A percentile compares a stretch with the other conserved stretches of the same genome.
phyloP scores from a whole-genome alignment of 2,329 filamentous ascomycete genomes.

The Penicillium sp. region DNA sequence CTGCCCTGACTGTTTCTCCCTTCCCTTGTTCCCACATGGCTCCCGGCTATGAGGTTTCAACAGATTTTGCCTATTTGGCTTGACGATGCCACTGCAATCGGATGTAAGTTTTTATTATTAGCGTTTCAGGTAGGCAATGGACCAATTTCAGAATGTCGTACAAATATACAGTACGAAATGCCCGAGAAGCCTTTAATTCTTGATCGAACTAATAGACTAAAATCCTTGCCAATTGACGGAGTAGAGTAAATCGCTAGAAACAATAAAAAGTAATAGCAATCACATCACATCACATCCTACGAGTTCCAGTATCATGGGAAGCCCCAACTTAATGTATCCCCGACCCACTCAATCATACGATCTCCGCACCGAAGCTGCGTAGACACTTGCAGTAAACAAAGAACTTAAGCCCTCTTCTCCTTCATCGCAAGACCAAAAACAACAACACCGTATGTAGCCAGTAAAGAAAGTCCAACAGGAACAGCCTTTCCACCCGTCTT shows the following conservation, averaged over 20 bases:
- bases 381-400: neutral
- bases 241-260: neutral
- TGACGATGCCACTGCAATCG: conserved; percentile 10
- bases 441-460: conserved; percentile 76
- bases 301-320: too few relatives aligned
- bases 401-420: conserved; percentile 28
- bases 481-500: conserved; percentile 76
- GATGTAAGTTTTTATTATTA: conserved; percentile 21
- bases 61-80: neutral
- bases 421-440: conserved; percentile 73
- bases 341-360: neutral
- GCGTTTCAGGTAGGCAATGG: conserved; percentile 16
- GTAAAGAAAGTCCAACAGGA: conserved; percentile 72
- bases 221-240: neutral
- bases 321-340: too few relatives aligned
- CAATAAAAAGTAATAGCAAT: neutral
- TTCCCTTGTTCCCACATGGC: neutral
- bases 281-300: neutral
- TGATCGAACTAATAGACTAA: neutral
- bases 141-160: neutral
- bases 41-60: neutral
- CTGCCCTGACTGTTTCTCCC: conserved; percentile 13
- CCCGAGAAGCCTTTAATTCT: neutral
- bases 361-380: neutral
- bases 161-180: neutral